A percentile compares a stretch with the other conserved stretches of the same genome.
Conservation (phyloP, 164 flowering plant species). For the Dillenia turbinata region DNA sequence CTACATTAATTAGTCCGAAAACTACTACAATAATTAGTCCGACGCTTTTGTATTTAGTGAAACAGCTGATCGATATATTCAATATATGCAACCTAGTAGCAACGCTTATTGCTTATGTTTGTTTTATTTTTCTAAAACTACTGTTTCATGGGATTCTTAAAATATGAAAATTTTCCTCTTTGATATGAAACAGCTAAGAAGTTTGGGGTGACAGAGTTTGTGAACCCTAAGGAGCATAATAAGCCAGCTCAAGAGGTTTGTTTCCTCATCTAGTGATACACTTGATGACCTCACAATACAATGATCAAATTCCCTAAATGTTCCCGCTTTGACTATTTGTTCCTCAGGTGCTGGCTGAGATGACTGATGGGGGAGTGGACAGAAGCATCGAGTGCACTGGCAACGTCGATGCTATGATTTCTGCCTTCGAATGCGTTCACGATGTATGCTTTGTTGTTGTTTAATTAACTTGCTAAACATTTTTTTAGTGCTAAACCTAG, state of each 20-base stretch:
- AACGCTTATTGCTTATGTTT: background rate
- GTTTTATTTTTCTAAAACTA: background rate
- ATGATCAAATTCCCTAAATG: no score
- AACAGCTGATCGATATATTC: no score
- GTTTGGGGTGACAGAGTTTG: slow-evolving; percentile 57
- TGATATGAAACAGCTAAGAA: slow-evolving; percentile 41
- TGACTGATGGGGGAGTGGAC: slow-evolving; percentile 60
- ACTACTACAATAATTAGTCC: background rate
- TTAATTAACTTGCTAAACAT: no score
- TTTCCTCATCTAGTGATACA: background rate
- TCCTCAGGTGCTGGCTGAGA: slow-evolving; percentile 51
- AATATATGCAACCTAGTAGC: background rate
- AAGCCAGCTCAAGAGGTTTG: slow-evolving; percentile 56
- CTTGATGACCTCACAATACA: no score
- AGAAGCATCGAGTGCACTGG: slow-evolving; percentile 69
- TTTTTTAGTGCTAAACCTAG: no score
- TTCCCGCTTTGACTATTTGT: no score
- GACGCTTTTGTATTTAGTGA: background rate
- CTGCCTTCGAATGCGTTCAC: slow-evolving; percentile 75
- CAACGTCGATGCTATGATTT: slow-evolving; percentile 53
- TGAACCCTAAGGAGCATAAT: slow-evolving; percentile 50
- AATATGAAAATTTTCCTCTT: background rate
- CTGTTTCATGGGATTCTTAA: background rate
- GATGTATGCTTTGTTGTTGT: slow-evolving; percentile 32
- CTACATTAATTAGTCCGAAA: no score